Base-by-base conservation (phyloP, 176 grass and related monocot genomes). In the Carex myosuroides region DNA sequence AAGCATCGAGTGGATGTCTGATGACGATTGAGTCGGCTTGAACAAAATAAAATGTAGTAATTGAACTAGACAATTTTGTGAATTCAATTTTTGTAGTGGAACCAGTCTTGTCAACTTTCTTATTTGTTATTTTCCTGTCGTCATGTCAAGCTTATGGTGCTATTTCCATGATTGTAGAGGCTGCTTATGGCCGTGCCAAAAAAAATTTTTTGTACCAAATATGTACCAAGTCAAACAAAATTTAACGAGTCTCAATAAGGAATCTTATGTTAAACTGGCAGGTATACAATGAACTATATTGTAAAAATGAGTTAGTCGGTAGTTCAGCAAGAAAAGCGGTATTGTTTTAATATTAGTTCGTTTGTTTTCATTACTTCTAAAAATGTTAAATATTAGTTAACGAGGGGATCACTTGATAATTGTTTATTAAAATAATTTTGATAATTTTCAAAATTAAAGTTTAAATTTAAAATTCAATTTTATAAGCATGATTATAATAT, bases 61-160 rank as follows among this genome's bases (percentile, higher is more conserved):
- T 13, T 35, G 17, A 81, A 42, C 2, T 62, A 54, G 13, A 81
- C 55, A 62, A 81, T 81, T 81, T 81, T 81, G 57, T 63, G 57
- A 62, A 64, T 62, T 18, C 56, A 42, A 13, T 62, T 63, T 60
- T 81, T 80, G 29, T 46, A 63, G n/a, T 3, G 30, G 32, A 44
- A 1, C 44, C 6, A 26, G 72, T n/a, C 7, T 30, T 12, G 13
- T 20, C 8, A 9, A 63, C 18, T 81, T 81, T 81, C 29, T 62
- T 41, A 44, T 41, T 79, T 81, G 79, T 81, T 62, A 13, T 21
- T 41, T 12, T 33, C 6, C 48, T 30, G 0, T 70, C 56, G 10
- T 61, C 3, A 5, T 80, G 53, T 81, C 17, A 17, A 39, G 21
- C 33, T 63, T 81, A 10, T 10, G 26, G 9, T 44, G 78, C 4